Evolutionary conservation across 2,329 filamentous ascomycete genomes (phyloP).

Genomic region (Botrytis hyacinthi): DNA sequence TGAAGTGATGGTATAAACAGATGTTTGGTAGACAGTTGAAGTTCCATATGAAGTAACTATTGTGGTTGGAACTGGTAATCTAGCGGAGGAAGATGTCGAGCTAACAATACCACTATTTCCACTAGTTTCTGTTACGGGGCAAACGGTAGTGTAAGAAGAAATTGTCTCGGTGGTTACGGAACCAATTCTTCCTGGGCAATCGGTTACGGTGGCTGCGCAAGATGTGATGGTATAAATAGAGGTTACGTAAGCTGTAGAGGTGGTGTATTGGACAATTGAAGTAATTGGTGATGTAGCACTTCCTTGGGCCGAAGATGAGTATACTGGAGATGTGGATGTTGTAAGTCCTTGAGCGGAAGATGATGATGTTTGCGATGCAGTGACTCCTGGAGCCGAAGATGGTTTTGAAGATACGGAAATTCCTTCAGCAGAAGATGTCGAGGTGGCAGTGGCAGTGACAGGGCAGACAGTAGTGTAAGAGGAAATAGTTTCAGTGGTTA

Average conservation of each 20-base stretch:
- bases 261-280: conserved; percentile 17
- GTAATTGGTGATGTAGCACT: not conserved
- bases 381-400: not conserved
- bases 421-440: conserved; percentile 42
- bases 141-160: conserved; percentile 41
- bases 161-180: conserved; percentile 41
- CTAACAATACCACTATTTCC: conserved; percentile 23
- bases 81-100: conserved; percentile 1
- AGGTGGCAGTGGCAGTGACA: conserved; percentile 29
- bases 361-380: not conserved
- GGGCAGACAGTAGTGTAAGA: conserved; percentile 43
- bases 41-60: conserved; percentile 32
- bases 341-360: not conserved
- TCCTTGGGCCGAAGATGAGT: not conserved
- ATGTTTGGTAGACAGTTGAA: conserved; percentile 52
- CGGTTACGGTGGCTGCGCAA: conserved; percentile 46
- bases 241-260: conserved; percentile 51
- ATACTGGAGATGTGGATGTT: not conserved
- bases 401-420: not conserved
- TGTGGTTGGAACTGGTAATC: conserved; percentile 8
- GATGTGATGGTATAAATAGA: conserved; percentile 50
- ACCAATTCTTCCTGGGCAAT: conserved; percentile 48
- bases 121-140: conserved; percentile 40
- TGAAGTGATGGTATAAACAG: conserved; percentile 50
- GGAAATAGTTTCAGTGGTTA: conserved; percentile 41